These are phyloP conservation scores for Pyrenochaeta sp. DNA, from an alignment of 2,329 filamentous ascomycete species.

Conservation along the genomic window DNA sequence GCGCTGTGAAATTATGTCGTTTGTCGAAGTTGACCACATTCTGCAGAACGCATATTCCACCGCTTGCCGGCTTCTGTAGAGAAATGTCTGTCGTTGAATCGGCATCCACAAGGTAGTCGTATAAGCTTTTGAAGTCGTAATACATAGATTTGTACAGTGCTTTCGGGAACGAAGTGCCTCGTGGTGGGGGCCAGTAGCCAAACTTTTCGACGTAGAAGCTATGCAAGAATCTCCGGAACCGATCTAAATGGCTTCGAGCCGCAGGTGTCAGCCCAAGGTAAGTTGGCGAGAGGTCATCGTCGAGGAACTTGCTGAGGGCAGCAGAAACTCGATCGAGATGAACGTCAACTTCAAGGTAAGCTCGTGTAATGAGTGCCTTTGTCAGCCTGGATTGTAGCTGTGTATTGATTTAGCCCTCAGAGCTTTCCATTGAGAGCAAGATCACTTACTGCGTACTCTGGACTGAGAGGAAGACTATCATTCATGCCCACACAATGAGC, in stretches of 20 bases:
- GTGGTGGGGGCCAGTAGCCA: conserved; percentile 74
- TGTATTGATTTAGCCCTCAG: conserved; percentile 6
- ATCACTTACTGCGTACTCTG: conserved; percentile 68
- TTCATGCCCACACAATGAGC: conserved; percentile 82
- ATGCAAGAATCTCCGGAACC: conserved; percentile 74
- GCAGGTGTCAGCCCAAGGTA: conserved; percentile 70
- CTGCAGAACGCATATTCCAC: conserved; percentile 75
- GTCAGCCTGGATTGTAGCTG: conserved; percentile 60
- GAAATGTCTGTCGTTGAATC: conserved; percentile 60
- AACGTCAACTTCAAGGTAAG: conserved; percentile 70
- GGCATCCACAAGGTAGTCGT: conserved; percentile 74
- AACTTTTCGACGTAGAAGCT: conserved; percentile 72
- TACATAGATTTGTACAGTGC: conserved; percentile 68
- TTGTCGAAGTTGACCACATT: conserved; percentile 72
- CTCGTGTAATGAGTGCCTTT: conserved; percentile 70
- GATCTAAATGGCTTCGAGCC: conserved; percentile 72
- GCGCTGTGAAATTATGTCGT: conserved; percentile 65
- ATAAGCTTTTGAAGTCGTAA: conserved; percentile 74
- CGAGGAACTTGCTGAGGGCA: conserved; percentile 72
- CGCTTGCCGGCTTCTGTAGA: conserved; percentile 65
- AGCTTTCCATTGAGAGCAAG: neutral
- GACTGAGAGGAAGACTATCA: conserved; percentile 63
- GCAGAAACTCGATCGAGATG: conserved; percentile 66
- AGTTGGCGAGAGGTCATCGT: conserved; percentile 73
- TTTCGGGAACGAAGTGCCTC: conserved; percentile 63